Evolutionary conservation across 2,329 filamentous ascomycete genomes (phyloP), one percentile per base, ranked within the genome.

Genomic region (Cryphonectria carpinicola): DNA sequence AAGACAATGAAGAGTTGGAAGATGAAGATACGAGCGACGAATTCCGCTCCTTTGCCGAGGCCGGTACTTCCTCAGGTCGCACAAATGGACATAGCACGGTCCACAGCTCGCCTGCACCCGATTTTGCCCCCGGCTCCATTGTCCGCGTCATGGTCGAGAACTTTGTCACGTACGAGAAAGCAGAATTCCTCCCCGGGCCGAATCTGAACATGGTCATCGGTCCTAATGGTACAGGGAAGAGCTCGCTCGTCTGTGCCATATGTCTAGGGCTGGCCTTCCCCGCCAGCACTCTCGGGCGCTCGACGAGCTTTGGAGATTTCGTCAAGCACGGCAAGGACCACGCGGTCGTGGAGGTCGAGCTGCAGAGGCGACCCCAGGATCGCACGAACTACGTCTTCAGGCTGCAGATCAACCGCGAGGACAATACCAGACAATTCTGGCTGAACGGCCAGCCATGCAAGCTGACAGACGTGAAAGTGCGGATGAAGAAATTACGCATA

Each of bases 161-260:
- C 80, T 99, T 99, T 76, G 94, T 99, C 69, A 99, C 96, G 0
- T 99, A 99, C 81, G 94, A 93, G 65, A 90, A 91, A 67, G 95
- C 94, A 69, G 95, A 97, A 74, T 98, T 98, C 80, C 89, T 92
- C 71, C 94, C 94, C 17, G 96, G 96, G 0, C 95, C 96, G 0
- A 95, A 93, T 78, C 81, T 99, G 77, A 99, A 99, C 79, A 98
- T 99, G 95, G 91, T 99, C 67, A 97, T 99, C 75, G 96, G 96
- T 0, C 96, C 96, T n/a, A 99, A 99, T 77, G 96, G 96, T 46
- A 98, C 96, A 0, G 96, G 96, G 69, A 99, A 99, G 82, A 98
- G 95, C 81, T 98, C 96, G 0, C 86, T 99, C 37, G 95, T 99
- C 60, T 99, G 96, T 81, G 96, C 96, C 61, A 97, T 99, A 75